Base-by-base conservation (phyloP, 1,284 basidiomycete species). In the Trametes hirsuta region DNA sequence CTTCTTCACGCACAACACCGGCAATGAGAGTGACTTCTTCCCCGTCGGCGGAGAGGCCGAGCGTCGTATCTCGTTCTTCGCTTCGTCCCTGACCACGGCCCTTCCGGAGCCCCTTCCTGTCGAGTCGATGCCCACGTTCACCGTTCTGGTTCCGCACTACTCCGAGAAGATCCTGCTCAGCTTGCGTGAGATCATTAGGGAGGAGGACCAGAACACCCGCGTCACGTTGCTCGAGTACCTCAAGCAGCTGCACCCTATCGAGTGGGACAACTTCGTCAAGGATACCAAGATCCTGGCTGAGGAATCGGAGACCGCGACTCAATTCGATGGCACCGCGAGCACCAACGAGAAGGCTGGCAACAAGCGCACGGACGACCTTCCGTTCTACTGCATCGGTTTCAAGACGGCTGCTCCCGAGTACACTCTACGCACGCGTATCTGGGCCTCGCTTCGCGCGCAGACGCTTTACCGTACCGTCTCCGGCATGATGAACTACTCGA, bases 401-500 rank as follows among this genome's bases (percentile, higher is more conserved):
- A 99, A 98, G 82, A 97, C 93, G 10, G 95, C 97, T 11, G 96
- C 97, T 5, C 97, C 97, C 12, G 97, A 99, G 75, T 99, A 98
- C 77, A 99, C 97, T 18, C 88, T 99, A 46, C 95, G 97, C 68
- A 99, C 97, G 0, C 93, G 97, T 76, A 99, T 99, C 70, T 99
- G 97, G 97, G 97, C 97, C 1, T 99, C 97, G 15, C 85, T 99
- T 25, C 93, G 97, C 61, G 97, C 96, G 11, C 97, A 99, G 79
- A 99, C 97, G 0, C 85, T 99, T 37, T 99, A 99, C 78, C 92
- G 97, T 66, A 99, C 97, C 14, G 95, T 99, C n/a, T 99, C 97
- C n/a, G 97, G 97, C 58, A 98, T 99, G 91, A 99, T 99, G 97
- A 99, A 99, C 82, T 99, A 99, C 80, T 93, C 93, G 70, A 99